These are phyloP conservation scores for Microcyclosporella mali DNA, from an alignment of 2,329 filamentous ascomycete genomes.

Conservation along the genomic window DNA sequence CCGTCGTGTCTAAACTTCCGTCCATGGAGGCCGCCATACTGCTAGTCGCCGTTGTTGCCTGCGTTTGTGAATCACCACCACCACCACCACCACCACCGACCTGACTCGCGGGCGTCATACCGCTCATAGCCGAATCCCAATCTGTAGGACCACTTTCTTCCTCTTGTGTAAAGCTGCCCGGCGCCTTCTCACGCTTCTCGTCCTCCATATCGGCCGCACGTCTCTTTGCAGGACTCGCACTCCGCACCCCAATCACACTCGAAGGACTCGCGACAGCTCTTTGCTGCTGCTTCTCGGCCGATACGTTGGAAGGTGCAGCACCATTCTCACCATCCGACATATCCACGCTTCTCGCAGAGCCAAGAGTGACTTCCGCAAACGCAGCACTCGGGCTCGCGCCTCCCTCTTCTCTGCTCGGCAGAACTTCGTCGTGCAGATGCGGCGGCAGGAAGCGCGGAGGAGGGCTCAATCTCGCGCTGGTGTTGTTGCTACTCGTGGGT, in stretches of 20 bases:
- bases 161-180: conserved; percentile 7
- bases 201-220: conserved; percentile 50
- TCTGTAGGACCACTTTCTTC: conserved; percentile 8
- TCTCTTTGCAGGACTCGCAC: conserved; percentile 51
- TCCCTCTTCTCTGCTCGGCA: conserved; percentile 24
- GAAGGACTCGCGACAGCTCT: conserved; percentile 16
- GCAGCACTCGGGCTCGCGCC: conserved; percentile 27
- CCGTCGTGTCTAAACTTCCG: conserved; percentile 12
- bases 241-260: conserved; percentile 28
- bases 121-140: conserved; percentile 19
- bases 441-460: conserved; percentile 47
- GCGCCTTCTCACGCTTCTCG: not conserved
- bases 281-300: conserved; percentile 2
- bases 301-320: conserved; percentile 5
- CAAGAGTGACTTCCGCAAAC: conserved; percentile 25
- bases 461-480: conserved; percentile 5
- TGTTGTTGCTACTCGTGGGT: conserved; percentile 17
- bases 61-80: conserved; percentile 4
- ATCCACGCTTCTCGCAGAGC: conserved; percentile 37
- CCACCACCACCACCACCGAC: not conserved
- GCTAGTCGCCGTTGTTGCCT: conserved; percentile 10
- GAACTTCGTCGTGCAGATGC: conserved; percentile 50
- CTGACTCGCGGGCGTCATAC: conserved; percentile 11
- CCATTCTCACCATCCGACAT: conserved; percentile 36
- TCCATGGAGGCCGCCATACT: conserved; percentile 3